Conservation (phyloP, 1,284 basidiomycete genomes). For the Volvariella volvacea region DNA sequence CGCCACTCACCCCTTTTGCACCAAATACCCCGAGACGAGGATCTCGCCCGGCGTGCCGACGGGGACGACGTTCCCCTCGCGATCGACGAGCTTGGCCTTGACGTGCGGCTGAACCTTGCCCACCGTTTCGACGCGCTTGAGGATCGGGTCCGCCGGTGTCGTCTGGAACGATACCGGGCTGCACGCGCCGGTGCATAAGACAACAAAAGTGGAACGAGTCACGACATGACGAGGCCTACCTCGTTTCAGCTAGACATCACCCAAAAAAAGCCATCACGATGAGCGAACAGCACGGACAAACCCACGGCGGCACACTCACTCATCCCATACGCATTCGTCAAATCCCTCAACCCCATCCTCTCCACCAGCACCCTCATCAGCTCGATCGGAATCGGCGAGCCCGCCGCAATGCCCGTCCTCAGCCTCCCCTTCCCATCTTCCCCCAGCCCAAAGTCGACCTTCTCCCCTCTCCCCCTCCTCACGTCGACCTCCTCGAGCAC, state of each 20-base stretch:
- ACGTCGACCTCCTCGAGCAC: constrained; percentile 61
- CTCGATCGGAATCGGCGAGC: constrained; percentile 72
- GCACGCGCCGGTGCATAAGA: constrained; percentile 3
- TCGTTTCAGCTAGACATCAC: constrained; percentile 57
- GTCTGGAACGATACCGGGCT: constrained; percentile 83
- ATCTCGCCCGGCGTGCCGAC: constrained; percentile 69
- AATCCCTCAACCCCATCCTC: constrained; percentile 58
- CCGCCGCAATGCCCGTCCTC: constrained; percentile 79
- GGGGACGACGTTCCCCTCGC: constrained; percentile 55
- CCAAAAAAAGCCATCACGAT: constrained; percentile 8
- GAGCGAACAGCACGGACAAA: neutral
- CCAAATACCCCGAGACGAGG: constrained; percentile 65
- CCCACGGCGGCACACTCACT: too few species aligned
- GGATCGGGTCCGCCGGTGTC: constrained; percentile 55
- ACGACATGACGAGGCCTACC: constrained; percentile 29
- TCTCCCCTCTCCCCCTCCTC: constrained; percentile 38
- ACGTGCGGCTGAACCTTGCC: constrained; percentile 73
- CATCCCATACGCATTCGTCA: constrained; percentile 81
- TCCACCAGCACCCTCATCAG: constrained; percentile 68
- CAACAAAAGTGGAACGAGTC: neutral
- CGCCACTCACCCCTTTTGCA: constrained; percentile 65
- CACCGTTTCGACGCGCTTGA: constrained; percentile 76
- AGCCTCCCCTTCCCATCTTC: constrained; percentile 27
- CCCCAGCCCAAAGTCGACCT: constrained; percentile 33
- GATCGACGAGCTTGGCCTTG: constrained; percentile 65